A percentile compares a stretch with the other conserved stretches of the same genome.
Evolutionary conservation across 2,329 filamentous ascomycete genomes (phyloP).

Genomic region (Grosmannia serpens): DNA sequence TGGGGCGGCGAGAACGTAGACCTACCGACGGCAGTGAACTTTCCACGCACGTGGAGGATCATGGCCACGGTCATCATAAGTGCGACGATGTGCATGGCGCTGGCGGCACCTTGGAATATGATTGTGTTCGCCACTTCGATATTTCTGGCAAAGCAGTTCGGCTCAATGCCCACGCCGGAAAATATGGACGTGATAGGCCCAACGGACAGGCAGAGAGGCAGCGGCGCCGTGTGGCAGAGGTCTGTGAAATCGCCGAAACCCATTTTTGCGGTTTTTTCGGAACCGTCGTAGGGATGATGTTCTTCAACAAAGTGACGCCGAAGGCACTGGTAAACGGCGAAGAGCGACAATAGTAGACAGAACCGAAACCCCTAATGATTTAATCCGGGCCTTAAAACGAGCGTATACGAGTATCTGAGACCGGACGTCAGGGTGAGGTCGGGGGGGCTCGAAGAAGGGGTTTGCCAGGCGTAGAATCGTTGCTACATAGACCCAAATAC

Average conservation of each 20-base stretch:
- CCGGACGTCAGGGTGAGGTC: no score
- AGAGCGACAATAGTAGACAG: no score
- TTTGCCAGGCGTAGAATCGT: no score
- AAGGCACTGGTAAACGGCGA: no score
- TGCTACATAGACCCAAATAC: no score
- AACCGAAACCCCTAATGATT: no score
- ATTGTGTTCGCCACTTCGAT: constrained; percentile 97
- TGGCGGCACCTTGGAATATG: constrained; percentile 88
- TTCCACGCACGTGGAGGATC: constrained; percentile 92
- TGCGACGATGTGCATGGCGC: constrained; percentile 84
- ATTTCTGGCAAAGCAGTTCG: constrained; percentile 85
- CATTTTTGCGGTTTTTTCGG: constrained; percentile 39
- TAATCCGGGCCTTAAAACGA: no score
- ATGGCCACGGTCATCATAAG: constrained; percentile 91
- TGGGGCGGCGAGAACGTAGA: constrained; percentile 5
- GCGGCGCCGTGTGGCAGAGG: constrained; percentile 73
- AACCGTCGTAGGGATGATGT: not conserved
- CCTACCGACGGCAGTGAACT: constrained; percentile 94
- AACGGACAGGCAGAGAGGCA: constrained; percentile 80
- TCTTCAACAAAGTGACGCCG: no score
- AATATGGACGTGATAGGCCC: constrained; percentile 61
- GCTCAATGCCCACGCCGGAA: constrained; percentile 65
- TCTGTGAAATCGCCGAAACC: constrained; percentile 83
- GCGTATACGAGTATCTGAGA: no score
- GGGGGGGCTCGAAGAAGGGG: no score